phyloP scores from a whole-genome alignment of 345 rosid genomes.

The Draba incana region DNA sequence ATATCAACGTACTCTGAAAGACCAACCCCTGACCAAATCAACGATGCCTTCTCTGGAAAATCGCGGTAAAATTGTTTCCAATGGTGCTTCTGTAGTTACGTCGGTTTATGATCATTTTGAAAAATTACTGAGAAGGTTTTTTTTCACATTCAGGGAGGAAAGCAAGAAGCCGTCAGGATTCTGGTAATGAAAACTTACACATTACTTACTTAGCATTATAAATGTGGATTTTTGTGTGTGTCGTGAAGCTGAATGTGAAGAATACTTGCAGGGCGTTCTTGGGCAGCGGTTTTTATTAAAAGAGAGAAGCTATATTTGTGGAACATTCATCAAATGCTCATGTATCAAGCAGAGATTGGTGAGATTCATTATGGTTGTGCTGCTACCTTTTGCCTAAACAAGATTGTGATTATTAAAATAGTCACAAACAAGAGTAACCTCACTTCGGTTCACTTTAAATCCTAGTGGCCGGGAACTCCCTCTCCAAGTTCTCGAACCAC shows the following conservation, averaged over 20 bases:
- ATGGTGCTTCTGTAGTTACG: neutral
- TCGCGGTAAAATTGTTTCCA: slow-evolving; percentile 49
- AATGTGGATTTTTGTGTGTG: neutral
- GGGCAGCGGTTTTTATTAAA: slow-evolving; percentile 55
- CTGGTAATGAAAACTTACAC: slow-evolving; percentile 51
- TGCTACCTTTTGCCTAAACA: neutral
- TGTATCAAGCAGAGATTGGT: neutral
- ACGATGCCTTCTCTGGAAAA: slow-evolving; percentile 72
- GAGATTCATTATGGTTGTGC: neutral
- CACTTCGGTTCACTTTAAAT: too few relatives aligned
- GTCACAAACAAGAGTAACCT: too few relatives aligned
- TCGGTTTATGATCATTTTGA: neutral
- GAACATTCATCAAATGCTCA: neutral
- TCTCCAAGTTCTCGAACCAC: too few relatives aligned
- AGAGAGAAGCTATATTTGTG: slow-evolving; percentile 4
- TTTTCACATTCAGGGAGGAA: slow-evolving; percentile 48
- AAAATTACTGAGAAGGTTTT: slow-evolving; percentile 1
- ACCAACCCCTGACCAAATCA: slow-evolving; percentile 71
- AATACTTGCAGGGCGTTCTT: slow-evolving; percentile 61
- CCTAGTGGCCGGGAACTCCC: too few relatives aligned
- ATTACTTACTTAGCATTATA: neutral
- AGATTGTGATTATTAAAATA: too few relatives aligned
- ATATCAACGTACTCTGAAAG: slow-evolving; percentile 58
- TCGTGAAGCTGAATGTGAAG: slow-evolving; percentile 1
- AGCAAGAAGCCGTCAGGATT: slow-evolving; percentile 64